These are phyloP conservation scores for Saccharum spontaneum DNA, from an alignment of 176 grass and related monocot species.

Conservation along the genomic window DNA sequence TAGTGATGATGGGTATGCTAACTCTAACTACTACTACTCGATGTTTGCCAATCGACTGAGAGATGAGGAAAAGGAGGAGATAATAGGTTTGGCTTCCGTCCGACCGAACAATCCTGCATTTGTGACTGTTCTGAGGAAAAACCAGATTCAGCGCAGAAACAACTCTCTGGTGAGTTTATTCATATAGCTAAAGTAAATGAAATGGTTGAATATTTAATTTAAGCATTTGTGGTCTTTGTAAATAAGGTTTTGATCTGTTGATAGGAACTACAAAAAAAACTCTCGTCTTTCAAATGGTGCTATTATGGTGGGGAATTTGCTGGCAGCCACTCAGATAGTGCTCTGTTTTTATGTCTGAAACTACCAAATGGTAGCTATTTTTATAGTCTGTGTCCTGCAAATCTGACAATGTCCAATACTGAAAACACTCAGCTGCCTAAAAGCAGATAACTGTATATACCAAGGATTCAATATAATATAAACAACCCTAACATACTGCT, in stretches of 20 bases:
- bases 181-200: not conserved
- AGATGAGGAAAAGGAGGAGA: constrained; percentile 19
- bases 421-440: not conserved
- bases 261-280: not conserved
- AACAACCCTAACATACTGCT: not conserved
- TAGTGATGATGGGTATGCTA: not conserved
- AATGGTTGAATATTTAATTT: not conserved
- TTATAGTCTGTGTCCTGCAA: not conserved
- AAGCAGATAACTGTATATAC: not conserved
- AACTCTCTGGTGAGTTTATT: constrained; percentile 33
- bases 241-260: not conserved
- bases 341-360: not conserved
- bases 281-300: not conserved
- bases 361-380: not conserved
- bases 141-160: not conserved
- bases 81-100: constrained; percentile 24
- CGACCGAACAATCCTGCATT: constrained; percentile 41
- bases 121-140: constrained; percentile 23
- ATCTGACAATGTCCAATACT: not conserved
- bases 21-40: constrained; percentile 10
- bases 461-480: not conserved
- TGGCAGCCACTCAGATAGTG: not conserved
- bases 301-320: not conserved
- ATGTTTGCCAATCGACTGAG: not conserved
- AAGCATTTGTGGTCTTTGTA: not conserved